Conservation (phyloP, 495 filamentous ascomycete genomes). For the Trichoderma orchidacearum region DNA sequence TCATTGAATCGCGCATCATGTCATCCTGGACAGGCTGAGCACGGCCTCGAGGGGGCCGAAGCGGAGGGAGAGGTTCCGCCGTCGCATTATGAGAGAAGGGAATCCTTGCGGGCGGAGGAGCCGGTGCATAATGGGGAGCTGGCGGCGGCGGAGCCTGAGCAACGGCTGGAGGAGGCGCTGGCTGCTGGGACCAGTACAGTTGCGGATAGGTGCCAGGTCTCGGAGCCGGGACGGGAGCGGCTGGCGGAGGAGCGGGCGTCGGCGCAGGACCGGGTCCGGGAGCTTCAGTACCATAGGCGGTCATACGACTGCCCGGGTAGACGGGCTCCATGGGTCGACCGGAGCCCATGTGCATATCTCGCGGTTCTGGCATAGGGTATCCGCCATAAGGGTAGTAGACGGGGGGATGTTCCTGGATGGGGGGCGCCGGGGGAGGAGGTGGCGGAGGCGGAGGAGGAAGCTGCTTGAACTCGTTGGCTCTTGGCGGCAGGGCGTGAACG, state of each 20-base stretch:
- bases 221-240: neutral
- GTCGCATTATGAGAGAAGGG: slow-evolving; percentile 1
- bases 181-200: slow-evolving; percentile 1
- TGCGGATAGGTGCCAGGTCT: neutral
- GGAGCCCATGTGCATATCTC: neutral
- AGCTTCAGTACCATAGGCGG: neutral
- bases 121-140: slow-evolving; percentile 10
- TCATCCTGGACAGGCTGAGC: neutral
- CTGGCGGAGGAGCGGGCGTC: neutral
- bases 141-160: slow-evolving; percentile 5
- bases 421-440: neutral
- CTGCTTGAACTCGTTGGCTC: neutral
- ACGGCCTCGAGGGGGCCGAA: neutral
- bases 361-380: neutral
- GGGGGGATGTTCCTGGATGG: neutral
- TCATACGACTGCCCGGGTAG: neutral
- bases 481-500: neutral
- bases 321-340: neutral
- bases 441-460: neutral
- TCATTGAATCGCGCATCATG: slow-evolving; percentile 2
- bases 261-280: neutral
- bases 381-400: neutral
- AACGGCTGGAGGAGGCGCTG: neutral
- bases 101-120: slow-evolving; percentile 1
- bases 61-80: slow-evolving; percentile 1